These are phyloP conservation scores for Penicillium sp. DNA, from an alignment of 2,329 filamentous ascomycete species.

Conservation along the genomic window DNA sequence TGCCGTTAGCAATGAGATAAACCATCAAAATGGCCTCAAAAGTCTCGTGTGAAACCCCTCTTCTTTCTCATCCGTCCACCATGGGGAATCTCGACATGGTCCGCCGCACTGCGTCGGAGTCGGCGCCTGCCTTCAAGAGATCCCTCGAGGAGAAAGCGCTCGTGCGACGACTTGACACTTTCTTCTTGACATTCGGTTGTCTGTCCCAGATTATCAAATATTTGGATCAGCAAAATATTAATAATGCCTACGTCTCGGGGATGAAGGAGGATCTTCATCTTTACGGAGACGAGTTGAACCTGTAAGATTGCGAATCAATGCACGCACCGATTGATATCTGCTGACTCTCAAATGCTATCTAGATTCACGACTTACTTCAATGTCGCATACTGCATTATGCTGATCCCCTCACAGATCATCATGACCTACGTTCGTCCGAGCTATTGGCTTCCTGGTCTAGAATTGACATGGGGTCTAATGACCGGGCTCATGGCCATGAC, in stretches of 20 bases:
- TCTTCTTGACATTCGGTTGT: constrained; percentile 42
- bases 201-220: constrained; percentile 37
- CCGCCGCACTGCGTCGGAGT: constrained; percentile 5
- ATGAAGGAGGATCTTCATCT: constrained; percentile 26
- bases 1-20: not conserved
- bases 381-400: constrained; percentile 40
- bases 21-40: not conserved
- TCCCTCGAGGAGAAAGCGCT: constrained; percentile 36
- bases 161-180: constrained; percentile 39
- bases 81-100: constrained; percentile 17
- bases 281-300: constrained; percentile 22
- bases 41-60: not conserved
- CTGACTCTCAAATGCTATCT: not conserved
- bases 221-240: constrained; percentile 25
- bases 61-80: not conserved
- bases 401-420: constrained; percentile 42
- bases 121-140: constrained; percentile 12
- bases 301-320: constrained; percentile 7
- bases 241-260: constrained; percentile 30
- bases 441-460: constrained; percentile 29
- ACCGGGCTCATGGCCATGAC: constrained; percentile 30
- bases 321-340: too few relatives aligned
- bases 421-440: constrained; percentile 37
- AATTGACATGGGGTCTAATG: constrained; percentile 30
- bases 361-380: constrained; percentile 44